Evolutionary conservation across 139 green algal species (phyloP).

Genomic region (Picochlorum sp.): DNA sequence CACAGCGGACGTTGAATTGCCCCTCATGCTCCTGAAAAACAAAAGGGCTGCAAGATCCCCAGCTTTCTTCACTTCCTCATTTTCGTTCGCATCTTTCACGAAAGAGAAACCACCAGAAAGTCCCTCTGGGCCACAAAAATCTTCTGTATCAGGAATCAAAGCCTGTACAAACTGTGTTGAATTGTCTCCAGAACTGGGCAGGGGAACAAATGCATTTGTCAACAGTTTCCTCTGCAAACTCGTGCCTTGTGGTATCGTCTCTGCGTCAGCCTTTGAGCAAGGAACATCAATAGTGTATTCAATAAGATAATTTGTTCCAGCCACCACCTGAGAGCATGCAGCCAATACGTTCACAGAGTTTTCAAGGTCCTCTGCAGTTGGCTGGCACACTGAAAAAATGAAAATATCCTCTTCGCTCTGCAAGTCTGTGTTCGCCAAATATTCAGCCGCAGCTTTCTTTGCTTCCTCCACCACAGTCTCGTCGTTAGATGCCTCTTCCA

Average conservation of each 20-base stretch:
- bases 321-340: not conserved
- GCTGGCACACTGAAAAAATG: not conserved
- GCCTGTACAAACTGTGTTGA: not conserved
- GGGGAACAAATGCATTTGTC: not conserved
- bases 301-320: not conserved
- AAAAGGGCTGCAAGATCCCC: not conserved
- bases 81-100: not conserved
- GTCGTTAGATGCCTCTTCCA: not conserved
- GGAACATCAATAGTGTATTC: not conserved
- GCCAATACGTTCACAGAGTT: not conserved
- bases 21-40: not conserved
- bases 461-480: not conserved
- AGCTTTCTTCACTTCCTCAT: not conserved
- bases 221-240: not conserved
- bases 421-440: not conserved
- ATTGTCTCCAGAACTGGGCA: not conserved
- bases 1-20: not conserved
- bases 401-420: not conserved
- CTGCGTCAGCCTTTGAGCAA: not conserved
- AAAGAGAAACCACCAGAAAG: not conserved
- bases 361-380: not conserved
- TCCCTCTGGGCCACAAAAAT: not conserved
- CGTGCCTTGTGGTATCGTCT: not conserved
- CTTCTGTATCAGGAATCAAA: not conserved
- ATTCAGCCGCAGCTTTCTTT: not conserved